Evolutionary conservation across 495 filamentous ascomycete species (phyloP), one percentile per base, ranked within the genome.

Genomic region (Penicillium goetzii): DNA sequence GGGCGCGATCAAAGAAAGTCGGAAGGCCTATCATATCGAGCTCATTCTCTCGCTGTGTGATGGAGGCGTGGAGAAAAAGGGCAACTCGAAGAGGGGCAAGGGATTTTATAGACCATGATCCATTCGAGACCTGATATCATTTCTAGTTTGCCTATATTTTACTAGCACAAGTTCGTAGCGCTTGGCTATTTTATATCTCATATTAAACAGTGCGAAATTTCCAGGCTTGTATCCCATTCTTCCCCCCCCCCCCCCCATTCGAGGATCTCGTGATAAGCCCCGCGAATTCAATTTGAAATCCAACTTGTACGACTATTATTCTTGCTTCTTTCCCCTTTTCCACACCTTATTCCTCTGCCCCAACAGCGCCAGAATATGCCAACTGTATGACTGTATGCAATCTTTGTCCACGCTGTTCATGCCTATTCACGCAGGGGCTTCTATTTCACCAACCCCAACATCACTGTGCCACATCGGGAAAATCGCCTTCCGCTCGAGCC

Each of bases 381-480:
- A 36, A 34, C n/a, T 23, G 52, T 32, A 33, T 36, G 8, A 51
- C 25, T 28, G 47, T 14, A 51, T 23, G 47, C 47, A 26, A 17
- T 30, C 14, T 51, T 15, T 21, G 47, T 30, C 47, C 47, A 51
- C 21, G 47, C 47, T 17, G 25, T 51, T 30, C 47, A 23, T 30
- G 19, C 52, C 52, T 15, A 55, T 21, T 53, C 58, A 72, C 67
- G 64, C 65, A 68, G 65, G 68, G 63, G 66, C 62, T 64, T 59
- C 58, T 7, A 65, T 59, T 60, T 56, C 43, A 21, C 57, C 65
- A 68, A 60, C 60, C 62, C 60, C 59, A 64, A 60, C 61, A 68
- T 70, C 69, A 59, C 52, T 60, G 70, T 72, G n/a, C 36, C 50
- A 72, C 68, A 63, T 65, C 65, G 64, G 67, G 68, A 68, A 68